Percentiles rank a stretch among this genome's conserved stretches.
Evolutionary conservation across 2,329 filamentous ascomycete genomes (phyloP).

Genomic region (Elsinoe necatrix): DNA sequence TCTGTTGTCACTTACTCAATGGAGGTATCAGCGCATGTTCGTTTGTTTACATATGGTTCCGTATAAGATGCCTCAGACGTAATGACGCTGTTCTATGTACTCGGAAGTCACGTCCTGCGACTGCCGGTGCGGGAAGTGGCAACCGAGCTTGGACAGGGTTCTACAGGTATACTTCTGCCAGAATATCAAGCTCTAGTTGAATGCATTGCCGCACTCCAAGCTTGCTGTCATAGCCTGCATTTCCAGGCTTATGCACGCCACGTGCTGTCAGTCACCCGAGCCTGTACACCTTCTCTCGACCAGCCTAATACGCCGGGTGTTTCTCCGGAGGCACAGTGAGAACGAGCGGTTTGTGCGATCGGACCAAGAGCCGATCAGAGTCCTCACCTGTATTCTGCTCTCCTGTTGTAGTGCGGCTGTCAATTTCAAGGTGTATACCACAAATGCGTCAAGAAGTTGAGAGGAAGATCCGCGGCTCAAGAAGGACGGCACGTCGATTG

Average conservation of each 20-base stretch:
- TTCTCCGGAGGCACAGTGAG: no score
- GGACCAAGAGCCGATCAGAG: neutral
- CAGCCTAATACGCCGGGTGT: neutral
- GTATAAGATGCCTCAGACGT: no score
- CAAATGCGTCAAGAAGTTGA: no score
- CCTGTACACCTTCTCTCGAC: neutral
- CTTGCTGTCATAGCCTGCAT: neutral
- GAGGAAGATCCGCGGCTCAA: neutral
- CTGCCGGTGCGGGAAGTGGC: neutral
- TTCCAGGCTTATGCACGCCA: constrained; percentile 3
- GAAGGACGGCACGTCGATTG: neutral
- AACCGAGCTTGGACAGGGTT: neutral
- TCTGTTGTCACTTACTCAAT: no score
- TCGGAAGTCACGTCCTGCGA: neutral
- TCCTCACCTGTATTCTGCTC: no score
- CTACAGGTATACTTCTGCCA: neutral
- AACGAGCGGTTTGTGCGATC: neutral
- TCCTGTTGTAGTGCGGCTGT: no score
- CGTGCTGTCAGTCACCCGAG: constrained; percentile 3
- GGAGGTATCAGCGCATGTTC: no score
- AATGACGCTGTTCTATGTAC: neutral
- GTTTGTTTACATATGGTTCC: no score
- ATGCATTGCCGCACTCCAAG: neutral
- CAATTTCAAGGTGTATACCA: no score
- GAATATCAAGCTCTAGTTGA: no score